Percentiles rank a stretch among this genome's conserved stretches.
Conservation (phyloP, 1,284 basidiomycete genomes). For the Irpex lacteus region DNA sequence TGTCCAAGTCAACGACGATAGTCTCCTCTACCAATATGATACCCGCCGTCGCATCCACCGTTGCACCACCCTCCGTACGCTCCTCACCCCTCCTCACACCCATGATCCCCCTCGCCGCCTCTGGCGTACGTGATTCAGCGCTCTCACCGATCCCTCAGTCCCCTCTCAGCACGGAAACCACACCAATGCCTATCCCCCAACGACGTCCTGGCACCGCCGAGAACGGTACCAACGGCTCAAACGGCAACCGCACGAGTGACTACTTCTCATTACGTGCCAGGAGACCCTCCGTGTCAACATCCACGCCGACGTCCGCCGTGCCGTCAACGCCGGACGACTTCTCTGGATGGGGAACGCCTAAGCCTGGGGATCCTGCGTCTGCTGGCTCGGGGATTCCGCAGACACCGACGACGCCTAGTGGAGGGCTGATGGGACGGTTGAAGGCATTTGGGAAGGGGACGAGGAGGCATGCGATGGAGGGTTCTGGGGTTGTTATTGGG, state of each 20-base stretch:
- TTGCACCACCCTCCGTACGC: slow-evolving; percentile 35
- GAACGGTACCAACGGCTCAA: slow-evolving; percentile 15
- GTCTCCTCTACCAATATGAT: slow-evolving; percentile 60
- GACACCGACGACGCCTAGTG: slow-evolving; percentile 20
- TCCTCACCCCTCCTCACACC: slow-evolving; percentile 56
- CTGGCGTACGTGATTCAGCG: slow-evolving; percentile 20
- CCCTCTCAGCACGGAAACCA: slow-evolving; percentile 28
- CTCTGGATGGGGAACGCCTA: slow-evolving; percentile 42
- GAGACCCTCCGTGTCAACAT: slow-evolving; percentile 39
- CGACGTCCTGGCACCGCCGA: slow-evolving; percentile 17
- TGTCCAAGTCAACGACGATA: slow-evolving; percentile 31
- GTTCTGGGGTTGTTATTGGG: slow-evolving; percentile 25
- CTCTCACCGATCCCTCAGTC: slow-evolving; percentile 37
- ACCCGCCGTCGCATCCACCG: slow-evolving; percentile 58
- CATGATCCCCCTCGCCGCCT: slow-evolving; percentile 48
- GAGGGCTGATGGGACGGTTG: slow-evolving; percentile 75
- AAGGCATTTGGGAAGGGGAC: slow-evolving; percentile 69
- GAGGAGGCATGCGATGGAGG: slow-evolving; percentile 45
- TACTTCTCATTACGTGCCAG: slow-evolving; percentile 49
- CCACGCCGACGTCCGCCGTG: slow-evolving; percentile 24
- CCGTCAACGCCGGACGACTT: slow-evolving; percentile 47
- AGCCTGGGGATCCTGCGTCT: background rate
- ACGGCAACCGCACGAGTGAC: slow-evolving; percentile 35
- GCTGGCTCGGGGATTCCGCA: background rate
- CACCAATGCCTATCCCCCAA: slow-evolving; percentile 23